Base-by-base conservation (phyloP, 2,329 filamentous ascomycete species). In the Dryadomyces sulphureus region DNA sequence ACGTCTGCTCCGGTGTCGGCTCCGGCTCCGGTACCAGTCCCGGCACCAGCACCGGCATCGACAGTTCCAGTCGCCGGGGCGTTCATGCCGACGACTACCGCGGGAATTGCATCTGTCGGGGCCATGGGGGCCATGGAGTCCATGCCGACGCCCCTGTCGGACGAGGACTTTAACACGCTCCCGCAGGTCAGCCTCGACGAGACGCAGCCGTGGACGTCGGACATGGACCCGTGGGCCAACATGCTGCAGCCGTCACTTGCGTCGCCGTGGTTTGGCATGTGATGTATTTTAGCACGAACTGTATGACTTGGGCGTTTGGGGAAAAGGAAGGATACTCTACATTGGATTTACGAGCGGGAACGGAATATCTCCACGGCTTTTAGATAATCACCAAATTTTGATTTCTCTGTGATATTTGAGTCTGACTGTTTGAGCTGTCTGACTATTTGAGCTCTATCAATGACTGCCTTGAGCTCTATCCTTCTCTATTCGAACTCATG, bases 201-300 rank as follows among this genome's bases (percentile, higher is more conserved):
- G 20, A 36, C 36, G 19, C n/a, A 17, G 17, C 19, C 36, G n/a
- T 38, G 36, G 36, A 19, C 32, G 9, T 8, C 41, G 2, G 41
- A 43, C 14, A 20, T 44, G 11, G 46, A 52, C 14, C 30, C 49
- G 41, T 50, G 48, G 43, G 36, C 32, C 35, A 45, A 24, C 30
- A 30, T 50, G 14, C 27, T 45, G 6, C 49, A 47, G 25, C 21
- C 44, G 24, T 39, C 36, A 3, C 25, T 43, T 2, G 19, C 30
- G 4, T 19, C 44, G 24, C 38, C 47, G 1, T 52, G 50, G 50
- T 52, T 48, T 25, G 30, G 9, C 8, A 25, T 20, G 21, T 39
- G 21, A 44, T 16, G 11, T 7, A 7, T 30, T 30, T 30, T n/a
- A n/a, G n/a, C n/a, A n/a, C n/a, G n/a, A n/a, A n/a, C n/a, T n/a